These are phyloP conservation scores for Antarctomyces pellizariae DNA, from an alignment of 495 filamentous ascomycete species.

Conservation along the genomic window DNA sequence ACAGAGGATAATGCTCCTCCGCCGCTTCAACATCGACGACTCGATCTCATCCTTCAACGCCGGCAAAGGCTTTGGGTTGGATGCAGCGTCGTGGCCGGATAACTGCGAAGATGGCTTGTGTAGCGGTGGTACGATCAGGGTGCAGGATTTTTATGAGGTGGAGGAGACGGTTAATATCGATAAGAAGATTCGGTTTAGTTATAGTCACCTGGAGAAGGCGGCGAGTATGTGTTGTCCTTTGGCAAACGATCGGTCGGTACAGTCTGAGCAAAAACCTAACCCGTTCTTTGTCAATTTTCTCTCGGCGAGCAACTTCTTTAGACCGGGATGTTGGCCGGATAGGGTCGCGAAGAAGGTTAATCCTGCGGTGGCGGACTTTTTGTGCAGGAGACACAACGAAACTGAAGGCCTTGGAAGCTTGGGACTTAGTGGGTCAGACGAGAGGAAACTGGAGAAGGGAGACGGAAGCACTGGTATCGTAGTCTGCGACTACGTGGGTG, in stretches of 20 bases:
- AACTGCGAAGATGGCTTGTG: constrained; percentile 60
- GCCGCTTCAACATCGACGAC: constrained; percentile 49
- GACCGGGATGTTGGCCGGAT: constrained; percentile 75
- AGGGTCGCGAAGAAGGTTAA: constrained; percentile 81
- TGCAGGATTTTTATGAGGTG: constrained; percentile 94
- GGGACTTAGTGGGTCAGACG: constrained; percentile 13
- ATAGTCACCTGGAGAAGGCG: constrained; percentile 52
- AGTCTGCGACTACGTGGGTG: constrained; percentile 82
- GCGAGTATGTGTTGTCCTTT: constrained; percentile 20
- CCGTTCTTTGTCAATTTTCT: constrained; percentile 85
- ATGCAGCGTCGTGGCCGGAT: constrained; percentile 68
- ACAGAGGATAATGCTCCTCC: constrained; percentile 65
- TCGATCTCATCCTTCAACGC: constrained; percentile 31
- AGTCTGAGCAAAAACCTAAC: constrained; percentile 4
- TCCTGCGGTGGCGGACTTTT: constrained; percentile 58
- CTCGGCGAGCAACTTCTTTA: constrained; percentile 84
- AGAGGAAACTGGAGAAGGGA: constrained; percentile 21
- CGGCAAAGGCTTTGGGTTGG: constrained; percentile 53
- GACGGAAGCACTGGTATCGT: constrained; percentile 81
- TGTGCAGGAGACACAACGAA: constrained; percentile 42
- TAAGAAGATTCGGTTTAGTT: constrained; percentile 53
- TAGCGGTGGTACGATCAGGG: constrained; percentile 49
- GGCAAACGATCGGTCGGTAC: constrained; percentile 11
- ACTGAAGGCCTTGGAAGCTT: constrained; percentile 16
- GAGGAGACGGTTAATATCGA: constrained; percentile 48